phyloP scores from a whole-genome alignment of 352 stramenopile species.

The Pythium aphanidermatum region DNA sequence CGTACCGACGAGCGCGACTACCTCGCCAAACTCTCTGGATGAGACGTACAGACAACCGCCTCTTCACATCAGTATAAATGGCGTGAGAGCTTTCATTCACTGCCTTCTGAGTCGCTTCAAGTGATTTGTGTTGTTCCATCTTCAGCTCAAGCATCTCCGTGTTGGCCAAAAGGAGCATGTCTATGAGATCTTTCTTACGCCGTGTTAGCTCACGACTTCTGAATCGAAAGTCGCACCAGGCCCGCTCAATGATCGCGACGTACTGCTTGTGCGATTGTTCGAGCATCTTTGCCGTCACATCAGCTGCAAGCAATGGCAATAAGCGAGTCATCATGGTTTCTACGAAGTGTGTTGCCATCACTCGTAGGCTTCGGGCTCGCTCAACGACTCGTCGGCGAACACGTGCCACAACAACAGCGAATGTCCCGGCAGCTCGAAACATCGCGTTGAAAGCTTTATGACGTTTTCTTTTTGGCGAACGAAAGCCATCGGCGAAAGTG shows the following conservation, averaged over 20 bases:
- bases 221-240: background rate
- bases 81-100: background rate
- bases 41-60: slow-evolving; percentile 25
- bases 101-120: background rate
- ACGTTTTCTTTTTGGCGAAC: too few species aligned
- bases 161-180: background rate
- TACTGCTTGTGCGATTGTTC: background rate
- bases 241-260: background rate
- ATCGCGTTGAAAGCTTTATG: too few species aligned
- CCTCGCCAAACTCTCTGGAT: slow-evolving; percentile 60
- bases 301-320: background rate
- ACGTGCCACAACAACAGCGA: too few species aligned
- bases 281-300: background rate
- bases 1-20: slow-evolving; percentile 25
- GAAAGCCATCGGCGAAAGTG: too few species aligned
- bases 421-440: too few species aligned
- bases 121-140: background rate
- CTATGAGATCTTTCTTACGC: slow-evolving; percentile 1
- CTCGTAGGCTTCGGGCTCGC: too few species aligned
- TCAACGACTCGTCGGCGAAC: too few species aligned
- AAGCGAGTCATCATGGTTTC: background rate
- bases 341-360: too few species aligned
- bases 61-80: background rate
- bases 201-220: background rate
- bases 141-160: background rate